A percentile compares a stretch with the other conserved stretches of the same genome.
Conservation (phyloP, 495 filamentous ascomycete genomes). For the Sabuloglossum arenarium region DNA sequence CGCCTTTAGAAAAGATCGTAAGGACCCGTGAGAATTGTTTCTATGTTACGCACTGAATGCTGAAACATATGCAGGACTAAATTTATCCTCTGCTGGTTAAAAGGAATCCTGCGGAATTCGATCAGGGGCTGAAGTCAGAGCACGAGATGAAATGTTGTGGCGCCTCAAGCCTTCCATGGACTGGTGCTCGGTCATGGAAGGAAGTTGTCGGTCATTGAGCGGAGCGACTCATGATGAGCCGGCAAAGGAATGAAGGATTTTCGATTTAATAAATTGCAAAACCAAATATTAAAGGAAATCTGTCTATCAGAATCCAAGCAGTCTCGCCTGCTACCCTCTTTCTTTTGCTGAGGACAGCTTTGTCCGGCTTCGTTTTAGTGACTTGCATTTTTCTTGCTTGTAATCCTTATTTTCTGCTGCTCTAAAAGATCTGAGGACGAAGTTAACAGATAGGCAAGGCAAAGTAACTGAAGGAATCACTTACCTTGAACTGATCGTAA, state of each 20-base stretch:
- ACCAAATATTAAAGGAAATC: neutral
- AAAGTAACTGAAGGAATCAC: neutral
- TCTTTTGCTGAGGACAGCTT: neutral
- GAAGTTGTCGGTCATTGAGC: neutral
- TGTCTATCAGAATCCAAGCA: neutral
- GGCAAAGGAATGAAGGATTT: neutral
- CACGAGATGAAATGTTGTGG: neutral
- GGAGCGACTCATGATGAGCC: neutral
- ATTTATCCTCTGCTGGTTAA: too few species aligned
- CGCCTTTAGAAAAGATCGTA: too few species aligned
- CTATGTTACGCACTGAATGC: neutral
- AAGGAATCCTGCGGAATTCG: too few species aligned
- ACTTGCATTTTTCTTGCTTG: conserved; percentile 1
- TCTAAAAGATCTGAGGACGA: neutral
- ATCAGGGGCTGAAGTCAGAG: too few species aligned
- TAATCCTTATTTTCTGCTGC: neutral
- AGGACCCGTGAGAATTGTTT: neutral
- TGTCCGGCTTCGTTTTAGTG: neutral
- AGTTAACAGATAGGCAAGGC: neutral
- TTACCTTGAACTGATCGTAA: neutral
- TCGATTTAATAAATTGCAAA: neutral
- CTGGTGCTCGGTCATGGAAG: neutral
- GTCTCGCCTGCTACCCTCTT: neutral
- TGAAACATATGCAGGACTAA: neutral
- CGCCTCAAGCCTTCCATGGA: neutral